Evolutionary conservation across 1,139 yeast species (phyloP), one percentile per base, ranked within the genome.

Genomic region (Hanseniaspora sp.): DNA sequence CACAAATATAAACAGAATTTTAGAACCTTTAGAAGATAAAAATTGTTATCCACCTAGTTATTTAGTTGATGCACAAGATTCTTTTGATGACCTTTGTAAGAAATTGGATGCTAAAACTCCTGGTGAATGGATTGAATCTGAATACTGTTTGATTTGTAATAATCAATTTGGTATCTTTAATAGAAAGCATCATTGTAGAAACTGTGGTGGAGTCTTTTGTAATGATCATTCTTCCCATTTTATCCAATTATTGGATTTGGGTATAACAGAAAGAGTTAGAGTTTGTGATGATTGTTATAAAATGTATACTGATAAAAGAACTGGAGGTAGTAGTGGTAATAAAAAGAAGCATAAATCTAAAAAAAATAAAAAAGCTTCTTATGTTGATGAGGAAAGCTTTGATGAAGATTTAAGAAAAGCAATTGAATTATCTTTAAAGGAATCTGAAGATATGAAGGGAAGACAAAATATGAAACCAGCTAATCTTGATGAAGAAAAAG

Each of bases 91-190:
- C 18, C 37, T 51, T n/a, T 30, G 46, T n/a, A 54, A 48, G 15
- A 54, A 88, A 67, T 79, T 90, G 55, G 97, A 92, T 64, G 79
- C 96, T 1, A 85, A 82, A 58, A 90, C 92, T 5, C 96, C 99
- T 3, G 98, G 98, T 0, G 97, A 90, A 62, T 92, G 99, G 99
- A 82, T 86, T 29, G 98, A 94, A 64, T 83, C 88, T 17, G 95
- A 88, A 63, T 87, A 86, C 12, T 92, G 99, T 67, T 90, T 94
- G 97, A 81, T 86, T 57, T 87, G 97, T 62, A 88, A 95, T 55
- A 79, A 76, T 39, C 72, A 83, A 13, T 92, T 92, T 63, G 75
- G 94, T 1, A 77, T 90, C 68, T 73, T 90, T 59, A 88, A 86
- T 66, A 75, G 99, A 63, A 88, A 92, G 65, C 99, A 92, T 67